phyloP scores from a whole-genome alignment of 1,139 yeast genomes.

The Yamadazyma conglobata region DNA sequence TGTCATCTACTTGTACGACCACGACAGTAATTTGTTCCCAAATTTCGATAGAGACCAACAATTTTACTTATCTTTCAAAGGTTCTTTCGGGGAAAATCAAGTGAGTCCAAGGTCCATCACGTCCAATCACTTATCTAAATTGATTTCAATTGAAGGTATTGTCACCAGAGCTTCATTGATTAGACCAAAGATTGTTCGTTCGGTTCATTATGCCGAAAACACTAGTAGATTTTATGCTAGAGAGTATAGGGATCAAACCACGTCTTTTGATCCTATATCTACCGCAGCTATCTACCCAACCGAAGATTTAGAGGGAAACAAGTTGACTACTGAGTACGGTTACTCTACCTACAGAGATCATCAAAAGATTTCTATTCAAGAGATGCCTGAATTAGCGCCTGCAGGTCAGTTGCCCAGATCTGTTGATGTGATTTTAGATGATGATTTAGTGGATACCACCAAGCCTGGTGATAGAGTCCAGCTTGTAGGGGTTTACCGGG shows the following conservation, averaged over 20 bases:
- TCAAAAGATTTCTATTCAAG: conserved; percentile 90
- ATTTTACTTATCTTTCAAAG: conserved; percentile 79
- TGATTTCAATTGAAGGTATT: conserved; percentile 91
- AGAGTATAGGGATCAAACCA: conserved; percentile 90
- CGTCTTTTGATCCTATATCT: conserved; percentile 80
- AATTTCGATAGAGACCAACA: conserved; percentile 59
- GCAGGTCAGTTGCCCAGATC: conserved; percentile 97
- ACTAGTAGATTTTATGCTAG: conserved; percentile 84
- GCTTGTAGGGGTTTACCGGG: conserved; percentile 89
- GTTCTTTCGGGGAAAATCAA: conserved; percentile 87
- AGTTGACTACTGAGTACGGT: conserved; percentile 87
- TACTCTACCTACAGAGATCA: conserved; percentile 91
- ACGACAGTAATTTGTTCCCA: conserved; percentile 44
- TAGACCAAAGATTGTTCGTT: conserved; percentile 85
- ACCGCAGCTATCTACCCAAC: conserved; percentile 91
- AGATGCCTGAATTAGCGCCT: conserved; percentile 98
- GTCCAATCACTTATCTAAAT: conserved; percentile 70
- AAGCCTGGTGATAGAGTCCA: conserved; percentile 98
- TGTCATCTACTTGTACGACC: conserved; percentile 66
- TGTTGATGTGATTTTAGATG: conserved; percentile 86
- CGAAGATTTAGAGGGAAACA: conserved; percentile 88
- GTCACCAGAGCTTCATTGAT: conserved; percentile 92
- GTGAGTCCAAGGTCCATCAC: conserved; percentile 86
- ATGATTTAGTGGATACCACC: conserved; percentile 85
- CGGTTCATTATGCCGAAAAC: conserved; percentile 89